Percentiles rank a stretch among this genome's conserved stretches.
Evolutionary conservation across 139 green algal genomes (phyloP).

Genomic region (Volvox africanus): DNA sequence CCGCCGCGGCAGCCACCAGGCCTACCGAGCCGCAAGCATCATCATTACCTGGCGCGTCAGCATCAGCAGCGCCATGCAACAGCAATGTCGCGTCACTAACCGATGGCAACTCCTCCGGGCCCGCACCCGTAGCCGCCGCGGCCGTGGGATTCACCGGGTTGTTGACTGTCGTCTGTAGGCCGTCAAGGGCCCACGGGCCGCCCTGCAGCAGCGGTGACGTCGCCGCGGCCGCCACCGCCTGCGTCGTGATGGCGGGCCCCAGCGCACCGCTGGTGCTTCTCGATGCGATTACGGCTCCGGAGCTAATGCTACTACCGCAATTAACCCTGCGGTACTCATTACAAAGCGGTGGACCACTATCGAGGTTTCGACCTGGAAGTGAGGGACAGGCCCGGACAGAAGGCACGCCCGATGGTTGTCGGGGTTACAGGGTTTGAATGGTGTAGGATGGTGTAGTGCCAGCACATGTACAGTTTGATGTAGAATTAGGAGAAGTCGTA

Average conservation of each 20-base stretch:
- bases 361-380: neutral
- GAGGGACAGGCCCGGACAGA: no score
- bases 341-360: neutral
- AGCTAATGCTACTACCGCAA: neutral
- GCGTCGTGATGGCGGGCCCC: neutral
- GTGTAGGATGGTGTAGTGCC: no score
- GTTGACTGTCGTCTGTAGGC: no score
- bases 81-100: neutral
- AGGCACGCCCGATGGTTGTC: no score
- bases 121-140: no score
- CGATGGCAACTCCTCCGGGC: no score
- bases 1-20: no score
- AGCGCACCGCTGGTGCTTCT: conserved; percentile 4
- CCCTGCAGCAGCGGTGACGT: neutral
- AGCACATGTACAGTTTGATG: no score
- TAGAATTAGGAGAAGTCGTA: no score
- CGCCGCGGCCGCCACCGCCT: neutral
- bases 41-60: neutral
- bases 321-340: neutral
- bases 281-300: neutral
- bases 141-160: neutral
- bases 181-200: neutral
- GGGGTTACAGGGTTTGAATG: no score
- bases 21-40: neutral
- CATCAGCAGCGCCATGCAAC: neutral